Conservation (phyloP, 192 early-diverging fungal genomes). For the Oehlia diaphana region DNA sequence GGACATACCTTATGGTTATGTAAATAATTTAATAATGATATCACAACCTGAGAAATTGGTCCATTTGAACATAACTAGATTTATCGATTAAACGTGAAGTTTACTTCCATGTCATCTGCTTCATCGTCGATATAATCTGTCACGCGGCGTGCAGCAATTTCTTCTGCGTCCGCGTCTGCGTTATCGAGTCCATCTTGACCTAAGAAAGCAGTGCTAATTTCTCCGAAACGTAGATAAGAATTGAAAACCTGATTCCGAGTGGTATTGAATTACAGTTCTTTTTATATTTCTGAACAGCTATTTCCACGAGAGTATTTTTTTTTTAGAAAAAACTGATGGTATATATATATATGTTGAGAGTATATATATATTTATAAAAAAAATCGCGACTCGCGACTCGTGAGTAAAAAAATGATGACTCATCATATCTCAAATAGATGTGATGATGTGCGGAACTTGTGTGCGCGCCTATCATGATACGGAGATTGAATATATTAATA, state of each 20-base stretch:
- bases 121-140: conserved; percentile 46
- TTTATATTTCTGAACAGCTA: conserved; percentile 52
- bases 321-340: too few species aligned
- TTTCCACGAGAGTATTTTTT: too few species aligned
- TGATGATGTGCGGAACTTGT: too few species aligned
- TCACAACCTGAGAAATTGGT: conserved; percentile 50
- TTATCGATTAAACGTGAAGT: conserved; percentile 47
- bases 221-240: conserved; percentile 53
- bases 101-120: conserved; percentile 38
- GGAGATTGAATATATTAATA: too few species aligned
- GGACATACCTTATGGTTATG: conserved; percentile 48
- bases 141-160: conserved; percentile 35
- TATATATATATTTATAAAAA: too few species aligned
- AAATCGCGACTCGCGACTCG: too few species aligned
- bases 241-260: conserved; percentile 47
- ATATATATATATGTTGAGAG: too few species aligned
- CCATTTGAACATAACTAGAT: conserved; percentile 46
- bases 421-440: too few species aligned
- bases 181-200: conserved; percentile 40
- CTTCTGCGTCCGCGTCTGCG: conserved; percentile 47
- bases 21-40: conserved; percentile 52
- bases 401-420: too few species aligned
- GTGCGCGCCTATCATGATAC: too few species aligned
- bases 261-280: conserved; percentile 51
- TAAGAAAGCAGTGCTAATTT: conserved; percentile 48